phyloP scores from a whole-genome alignment of 352 stramenopile genomes.

The Blastocystis sp. region DNA sequence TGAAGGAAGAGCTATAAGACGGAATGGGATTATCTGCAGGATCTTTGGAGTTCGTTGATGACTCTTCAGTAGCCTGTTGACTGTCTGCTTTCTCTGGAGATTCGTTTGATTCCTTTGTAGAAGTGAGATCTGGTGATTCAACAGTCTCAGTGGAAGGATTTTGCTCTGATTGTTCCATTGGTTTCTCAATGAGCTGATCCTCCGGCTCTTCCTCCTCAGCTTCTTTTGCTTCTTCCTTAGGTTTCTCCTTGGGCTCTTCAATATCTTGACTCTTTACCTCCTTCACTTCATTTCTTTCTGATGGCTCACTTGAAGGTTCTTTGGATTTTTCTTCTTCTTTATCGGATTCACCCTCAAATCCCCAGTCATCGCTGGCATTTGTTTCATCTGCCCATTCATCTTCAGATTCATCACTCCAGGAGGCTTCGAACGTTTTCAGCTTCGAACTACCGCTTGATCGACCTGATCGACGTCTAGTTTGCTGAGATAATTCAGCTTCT shows the following conservation, averaged over 20 bases:
- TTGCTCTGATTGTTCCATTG: neutral
- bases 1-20: neutral
- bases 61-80: neutral
- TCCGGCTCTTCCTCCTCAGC: neutral
- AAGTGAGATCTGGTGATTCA: neutral
- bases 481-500: neutral
- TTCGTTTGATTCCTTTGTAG: neutral
- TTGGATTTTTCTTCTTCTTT: neutral
- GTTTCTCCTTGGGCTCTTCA: neutral
- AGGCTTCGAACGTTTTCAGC: constrained; percentile 4
- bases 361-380: neutral
- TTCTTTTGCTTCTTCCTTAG: neutral
- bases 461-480: neutral
- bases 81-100: neutral
- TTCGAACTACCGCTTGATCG: neutral
- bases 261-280: neutral
- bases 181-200: neutral
- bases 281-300: neutral
- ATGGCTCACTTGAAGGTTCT: too few relatives aligned
- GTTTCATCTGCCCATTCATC: neutral
- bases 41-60: neutral
- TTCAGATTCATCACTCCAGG: neutral
- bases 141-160: neutral
- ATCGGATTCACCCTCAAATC: neutral
- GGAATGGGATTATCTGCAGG: neutral